A percentile compares a stretch with the other conserved stretches of the same genome.
These are phyloP conservation scores for Solanum chilense DNA, from an alignment of 257 asterid genomes.

Conservation along the genomic window DNA sequence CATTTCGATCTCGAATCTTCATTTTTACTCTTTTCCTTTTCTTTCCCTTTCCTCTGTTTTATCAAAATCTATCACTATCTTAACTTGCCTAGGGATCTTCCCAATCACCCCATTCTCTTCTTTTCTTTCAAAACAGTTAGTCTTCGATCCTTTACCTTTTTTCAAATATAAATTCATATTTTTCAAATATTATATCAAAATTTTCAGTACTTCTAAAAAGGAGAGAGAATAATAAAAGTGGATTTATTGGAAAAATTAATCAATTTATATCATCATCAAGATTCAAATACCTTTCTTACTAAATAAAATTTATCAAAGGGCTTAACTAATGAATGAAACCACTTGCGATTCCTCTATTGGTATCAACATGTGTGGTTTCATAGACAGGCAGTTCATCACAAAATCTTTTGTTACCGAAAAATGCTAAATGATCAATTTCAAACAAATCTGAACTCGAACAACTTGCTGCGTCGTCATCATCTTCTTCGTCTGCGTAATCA, in stretches of 20 bases:
- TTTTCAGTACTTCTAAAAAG: background rate
- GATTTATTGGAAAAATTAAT: background rate
- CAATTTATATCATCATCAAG: background rate
- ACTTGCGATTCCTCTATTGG: conserved; percentile 39
- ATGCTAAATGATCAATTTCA: conserved; percentile 59
- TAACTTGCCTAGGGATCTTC: conserved; percentile 23
- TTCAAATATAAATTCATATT: background rate
- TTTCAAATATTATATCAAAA: too few species aligned
- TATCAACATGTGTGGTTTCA: conserved; percentile 51
- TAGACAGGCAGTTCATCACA: conserved; percentile 78
- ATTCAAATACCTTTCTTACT: background rate
- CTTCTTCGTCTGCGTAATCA: background rate
- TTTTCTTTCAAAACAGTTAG: conserved; percentile 17
- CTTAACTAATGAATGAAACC: conserved; percentile 31
- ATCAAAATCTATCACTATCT: conserved; percentile 22
- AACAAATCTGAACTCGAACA: conserved; percentile 83
- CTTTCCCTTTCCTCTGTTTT: conserved; percentile 11
- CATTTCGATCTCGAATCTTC: conserved; percentile 30
- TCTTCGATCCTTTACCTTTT: conserved; percentile 6
- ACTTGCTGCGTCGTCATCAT: conserved; percentile 37
- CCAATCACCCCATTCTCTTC: conserved; percentile 18
- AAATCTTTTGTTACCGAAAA: conserved; percentile 37
- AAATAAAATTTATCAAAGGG: background rate
- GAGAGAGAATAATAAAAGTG: background rate
- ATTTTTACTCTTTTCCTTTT: background rate